Conservation (phyloP, 371 early-diverging fungal genomes). For the Mucor racemosus region DNA sequence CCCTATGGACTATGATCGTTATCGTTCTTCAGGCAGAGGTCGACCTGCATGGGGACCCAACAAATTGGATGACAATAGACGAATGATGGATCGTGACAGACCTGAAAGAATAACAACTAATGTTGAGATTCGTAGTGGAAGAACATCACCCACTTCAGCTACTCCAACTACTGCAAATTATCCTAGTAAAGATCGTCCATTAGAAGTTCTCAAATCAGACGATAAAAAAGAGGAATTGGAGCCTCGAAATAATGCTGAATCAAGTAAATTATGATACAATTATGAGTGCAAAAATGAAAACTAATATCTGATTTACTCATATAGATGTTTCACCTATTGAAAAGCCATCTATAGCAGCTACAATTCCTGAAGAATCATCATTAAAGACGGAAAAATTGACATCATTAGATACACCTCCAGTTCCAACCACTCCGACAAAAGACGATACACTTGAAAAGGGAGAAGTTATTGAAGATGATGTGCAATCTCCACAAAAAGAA, state of each 20-base stretch:
- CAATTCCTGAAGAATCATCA: not conserved
- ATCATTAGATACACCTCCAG: not conserved
- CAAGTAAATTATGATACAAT: not conserved
- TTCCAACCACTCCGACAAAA: not conserved
- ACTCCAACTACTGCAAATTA: not conserved
- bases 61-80: constrained; percentile 19
- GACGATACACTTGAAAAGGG: constrained; percentile 10
- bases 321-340: not conserved
- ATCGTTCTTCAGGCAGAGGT: constrained; percentile 25
- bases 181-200: not conserved
- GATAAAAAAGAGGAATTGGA: constrained; percentile 4
- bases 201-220: not conserved
- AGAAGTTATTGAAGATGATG: constrained; percentile 10
- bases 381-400: not conserved
- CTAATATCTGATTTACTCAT: not conserved
- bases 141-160: constrained; percentile 14
- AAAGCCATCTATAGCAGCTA: constrained; percentile 6
- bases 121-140: constrained; percentile 13
- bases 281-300: not conserved
- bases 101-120: constrained; percentile 31
- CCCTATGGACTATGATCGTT: constrained; percentile 41
- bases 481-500: not conserved
- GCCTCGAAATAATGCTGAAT: not conserved
- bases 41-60: constrained; percentile 14
- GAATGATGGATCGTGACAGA: constrained; percentile 40